Base-by-base conservation (phyloP, 495 filamentous ascomycete genomes). In the Aspergillus mulundensis region DNA sequence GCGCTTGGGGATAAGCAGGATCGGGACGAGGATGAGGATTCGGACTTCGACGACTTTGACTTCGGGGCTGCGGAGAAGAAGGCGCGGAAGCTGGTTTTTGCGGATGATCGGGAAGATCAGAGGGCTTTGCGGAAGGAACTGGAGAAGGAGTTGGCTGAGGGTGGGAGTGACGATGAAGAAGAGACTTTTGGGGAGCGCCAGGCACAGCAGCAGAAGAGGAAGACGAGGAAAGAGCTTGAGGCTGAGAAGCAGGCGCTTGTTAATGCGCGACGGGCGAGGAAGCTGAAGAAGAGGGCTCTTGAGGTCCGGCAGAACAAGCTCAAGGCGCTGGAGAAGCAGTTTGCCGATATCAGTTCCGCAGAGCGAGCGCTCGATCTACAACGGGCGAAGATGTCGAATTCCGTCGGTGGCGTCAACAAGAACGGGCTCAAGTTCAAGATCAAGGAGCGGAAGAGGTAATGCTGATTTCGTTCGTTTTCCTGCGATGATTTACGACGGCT, bases 371-470 rank as follows among this genome's bases (percentile, higher is more conserved):
- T 97, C 53, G 92, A 93, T 49, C 65, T 87, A 58, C 89, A 91
- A 65, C 77, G 86, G 39, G 85, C 78, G n/a, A 82, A 77, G 69
- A 90, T 96, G 91, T 85, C 83, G 44, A 93, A 93, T 24, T 88
- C 82, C 3, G 77, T 89, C 7, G 87, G 87, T 40, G 90, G 91
- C 10, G 77, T 87, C 50, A 94, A 89, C 59, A 94, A 92, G 72
- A 70, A 81, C 25, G 90, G 91, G 14, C 77, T 87, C 66, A 92
- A 87, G 72, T 92, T 87, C 73, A 95, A 94, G 76, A 77, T 91
- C 18, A 73, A 85, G 49, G 87, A 90, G 76, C 78, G 91, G 61
- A 96, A 95, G 79, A 58, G 51, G 61, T 66, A 50, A 66, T 63
- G 38, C 5, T 6, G 23, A 4, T 32, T 47, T n/a, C 16, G 28